A percentile compares a stretch with the other conserved stretches of the same genome.
These are phyloP conservation scores for Phylloporus sp. DNA, from an alignment of 768 basidiomycete species.

Conservation along the genomic window DNA sequence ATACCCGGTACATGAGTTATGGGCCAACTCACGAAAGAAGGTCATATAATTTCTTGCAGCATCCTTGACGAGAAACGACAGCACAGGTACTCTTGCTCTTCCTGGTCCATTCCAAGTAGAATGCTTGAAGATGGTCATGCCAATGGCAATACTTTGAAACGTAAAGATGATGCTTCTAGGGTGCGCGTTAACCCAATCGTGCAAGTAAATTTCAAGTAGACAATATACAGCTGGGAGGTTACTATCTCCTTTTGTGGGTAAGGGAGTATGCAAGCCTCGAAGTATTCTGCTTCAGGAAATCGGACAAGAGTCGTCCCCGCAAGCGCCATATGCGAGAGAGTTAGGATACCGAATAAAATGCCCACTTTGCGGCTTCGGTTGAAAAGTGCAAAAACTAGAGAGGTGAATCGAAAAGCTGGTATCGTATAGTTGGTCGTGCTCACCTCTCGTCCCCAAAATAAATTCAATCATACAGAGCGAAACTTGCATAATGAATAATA, in stretches of 20 bases:
- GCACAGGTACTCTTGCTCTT: constrained; percentile 40
- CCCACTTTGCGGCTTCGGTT: constrained; percentile 32
- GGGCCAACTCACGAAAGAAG: constrained; percentile 33
- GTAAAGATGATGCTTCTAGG: constrained; percentile 20
- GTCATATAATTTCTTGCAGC: constrained; percentile 42
- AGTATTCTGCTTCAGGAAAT: background rate
- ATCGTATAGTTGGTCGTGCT: background rate
- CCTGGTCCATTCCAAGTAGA: constrained; percentile 31
- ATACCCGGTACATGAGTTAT: background rate
- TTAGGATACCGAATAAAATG: constrained; percentile 7
- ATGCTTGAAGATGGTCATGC: constrained; percentile 38
- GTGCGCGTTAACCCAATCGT: background rate
- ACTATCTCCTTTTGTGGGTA: background rate
- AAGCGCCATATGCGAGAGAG: constrained; percentile 18
- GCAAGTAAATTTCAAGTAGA: background rate
- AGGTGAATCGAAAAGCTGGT: background rate
- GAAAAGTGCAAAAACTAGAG: constrained; percentile 28
- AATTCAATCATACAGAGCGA: constrained; percentile 17
- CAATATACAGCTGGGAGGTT: constrained; percentile 15
- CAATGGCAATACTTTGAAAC: constrained; percentile 37
- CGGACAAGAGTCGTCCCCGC: constrained; percentile 19
- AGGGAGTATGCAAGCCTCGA: constrained; percentile 26
- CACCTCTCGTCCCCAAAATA: constrained; percentile 25
- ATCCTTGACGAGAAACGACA: constrained; percentile 42
- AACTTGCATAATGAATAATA: constrained; percentile 1